These are phyloP conservation scores for Funneliformis caledonium DNA, from an alignment of 371 early-diverging fungal genomes.

Conservation along the genomic window DNA sequence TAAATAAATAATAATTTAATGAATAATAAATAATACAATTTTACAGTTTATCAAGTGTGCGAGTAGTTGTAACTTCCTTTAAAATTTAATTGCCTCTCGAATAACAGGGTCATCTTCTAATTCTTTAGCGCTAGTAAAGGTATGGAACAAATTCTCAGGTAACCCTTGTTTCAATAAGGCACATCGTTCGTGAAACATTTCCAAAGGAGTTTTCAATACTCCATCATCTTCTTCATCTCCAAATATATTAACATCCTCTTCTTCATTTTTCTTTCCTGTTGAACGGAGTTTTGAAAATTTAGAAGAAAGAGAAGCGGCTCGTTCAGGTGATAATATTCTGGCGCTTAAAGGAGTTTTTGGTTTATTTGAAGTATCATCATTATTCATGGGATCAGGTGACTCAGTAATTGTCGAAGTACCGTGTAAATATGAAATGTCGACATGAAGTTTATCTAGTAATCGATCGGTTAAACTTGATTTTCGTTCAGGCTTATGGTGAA, in stretches of 20 bases:
- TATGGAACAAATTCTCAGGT: constrained; percentile 25
- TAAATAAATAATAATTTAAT: no score
- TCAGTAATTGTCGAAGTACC: background rate
- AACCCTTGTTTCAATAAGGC: constrained; percentile 9
- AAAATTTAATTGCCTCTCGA: background rate
- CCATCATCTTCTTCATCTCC: background rate
- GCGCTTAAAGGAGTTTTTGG: background rate
- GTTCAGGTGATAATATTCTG: background rate
- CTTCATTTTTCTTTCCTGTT: no score
- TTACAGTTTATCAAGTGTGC: no score
- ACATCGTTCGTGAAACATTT: constrained; percentile 37
- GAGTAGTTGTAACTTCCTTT: background rate
- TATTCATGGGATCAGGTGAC: background rate
- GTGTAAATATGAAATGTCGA: constrained; percentile 6
- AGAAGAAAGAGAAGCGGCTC: background rate
- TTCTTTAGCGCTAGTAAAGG: background rate
- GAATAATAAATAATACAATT: no score
- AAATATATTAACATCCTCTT: no score
- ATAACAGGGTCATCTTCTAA: constrained; percentile 21
- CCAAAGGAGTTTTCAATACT: constrained; percentile 29
- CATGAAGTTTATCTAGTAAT: constrained; percentile 20
- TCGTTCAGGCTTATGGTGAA: background rate
- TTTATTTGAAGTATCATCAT: background rate
- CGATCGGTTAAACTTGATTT: background rate
- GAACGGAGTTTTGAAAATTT: no score